Evolutionary conservation across 192 early-diverging fungal species (phyloP).

Genomic region (Pilobolus umbonatus): DNA sequence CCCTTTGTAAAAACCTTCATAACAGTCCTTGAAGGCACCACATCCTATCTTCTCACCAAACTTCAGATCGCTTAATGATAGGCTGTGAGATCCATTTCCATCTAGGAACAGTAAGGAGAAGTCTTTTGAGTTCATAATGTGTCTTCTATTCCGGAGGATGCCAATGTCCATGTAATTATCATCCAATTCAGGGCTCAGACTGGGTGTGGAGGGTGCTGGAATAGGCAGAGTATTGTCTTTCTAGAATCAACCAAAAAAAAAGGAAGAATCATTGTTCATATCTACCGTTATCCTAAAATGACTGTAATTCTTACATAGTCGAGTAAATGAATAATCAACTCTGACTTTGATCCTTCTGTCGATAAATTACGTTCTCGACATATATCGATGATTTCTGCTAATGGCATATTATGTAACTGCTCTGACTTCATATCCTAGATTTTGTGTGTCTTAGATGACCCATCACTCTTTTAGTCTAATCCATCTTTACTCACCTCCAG

Average conservation of each 20-base stretch:
- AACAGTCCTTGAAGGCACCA: constrained; percentile 79
- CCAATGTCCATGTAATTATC: constrained; percentile 38
- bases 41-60: constrained; percentile 65
- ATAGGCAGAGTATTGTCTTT: constrained; percentile 63
- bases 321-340: constrained; percentile 55
- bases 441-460: background rate
- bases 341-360: constrained; percentile 57
- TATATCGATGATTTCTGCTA: constrained; percentile 65
- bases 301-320: constrained; percentile 49
- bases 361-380: constrained; percentile 71
- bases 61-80: constrained; percentile 55
- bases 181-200: constrained; percentile 35
- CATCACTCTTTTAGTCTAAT: background rate
- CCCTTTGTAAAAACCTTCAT: constrained; percentile 24
- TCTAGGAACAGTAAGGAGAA: constrained; percentile 43
- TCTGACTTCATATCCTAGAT: constrained; percentile 47
- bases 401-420: constrained; percentile 57
- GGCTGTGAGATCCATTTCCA: constrained; percentile 37
- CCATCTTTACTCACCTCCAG: constrained; percentile 33
- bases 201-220: constrained; percentile 62
- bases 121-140: constrained; percentile 30
- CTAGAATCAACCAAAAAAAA: constrained; percentile 21
- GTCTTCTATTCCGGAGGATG: constrained; percentile 19
- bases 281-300: background rate
- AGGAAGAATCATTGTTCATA: background rate